Evolutionary conservation across 2,329 filamentous ascomycete species (phyloP).

Genomic region (Venturiaceae sp.): DNA sequence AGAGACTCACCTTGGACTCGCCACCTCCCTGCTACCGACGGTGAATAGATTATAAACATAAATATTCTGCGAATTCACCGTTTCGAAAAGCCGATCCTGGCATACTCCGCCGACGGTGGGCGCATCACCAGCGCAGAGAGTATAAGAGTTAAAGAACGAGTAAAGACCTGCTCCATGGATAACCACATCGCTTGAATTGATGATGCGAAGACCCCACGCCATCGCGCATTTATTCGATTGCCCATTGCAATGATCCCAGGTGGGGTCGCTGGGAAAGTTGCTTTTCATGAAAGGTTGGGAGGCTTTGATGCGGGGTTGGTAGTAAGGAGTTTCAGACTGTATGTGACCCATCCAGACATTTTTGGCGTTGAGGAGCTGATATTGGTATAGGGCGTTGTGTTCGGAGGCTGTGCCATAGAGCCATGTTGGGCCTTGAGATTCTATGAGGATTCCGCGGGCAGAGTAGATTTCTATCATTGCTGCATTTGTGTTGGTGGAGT

Average conservation of each 20-base stretch:
- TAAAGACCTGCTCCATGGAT: constrained; percentile 42
- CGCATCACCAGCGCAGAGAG: constrained; percentile 34
- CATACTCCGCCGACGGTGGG: constrained; percentile 28
- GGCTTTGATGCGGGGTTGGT: not conserved
- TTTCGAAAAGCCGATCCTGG: not conserved
- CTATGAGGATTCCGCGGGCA: not conserved
- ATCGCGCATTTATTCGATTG: constrained; percentile 19
- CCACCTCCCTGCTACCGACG: not conserved
- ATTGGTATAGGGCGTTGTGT: not conserved
- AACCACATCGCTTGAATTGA: constrained; percentile 29
- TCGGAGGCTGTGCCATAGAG: not conserved
- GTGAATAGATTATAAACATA: not conserved
- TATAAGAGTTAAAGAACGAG: constrained; percentile 50
- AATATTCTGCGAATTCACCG: not conserved
- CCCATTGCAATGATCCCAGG: not conserved
- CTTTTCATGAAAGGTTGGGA: not conserved
- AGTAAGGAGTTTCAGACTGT: constrained; percentile 8
- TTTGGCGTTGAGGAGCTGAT: not conserved
- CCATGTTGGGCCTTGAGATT: constrained; percentile 1
- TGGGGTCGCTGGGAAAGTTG: not conserved
- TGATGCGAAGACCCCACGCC: constrained; percentile 35
- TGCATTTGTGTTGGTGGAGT: not conserved
- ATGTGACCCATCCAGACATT: constrained; percentile 10
- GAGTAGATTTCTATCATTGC: not conserved
- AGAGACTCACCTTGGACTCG: not conserved